A percentile compares a stretch with the other conserved stretches of the same genome.
Conservation (phyloP, 345 rosid genomes). For the Adansonia digitata region DNA sequence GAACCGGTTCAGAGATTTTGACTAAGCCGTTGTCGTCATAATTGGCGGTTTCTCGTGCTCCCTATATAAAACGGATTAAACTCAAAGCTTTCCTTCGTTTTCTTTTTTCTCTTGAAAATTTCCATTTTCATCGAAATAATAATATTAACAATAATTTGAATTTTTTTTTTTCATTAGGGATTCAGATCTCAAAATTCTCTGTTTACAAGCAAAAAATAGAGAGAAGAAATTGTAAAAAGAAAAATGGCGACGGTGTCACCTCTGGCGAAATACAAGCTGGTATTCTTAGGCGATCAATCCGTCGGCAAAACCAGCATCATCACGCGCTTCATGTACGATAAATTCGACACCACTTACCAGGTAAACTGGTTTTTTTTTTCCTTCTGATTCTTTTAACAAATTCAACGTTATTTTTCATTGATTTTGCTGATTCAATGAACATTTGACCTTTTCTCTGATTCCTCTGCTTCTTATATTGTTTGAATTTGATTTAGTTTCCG, state of each 20-base stretch:
- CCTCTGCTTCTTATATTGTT: not conserved
- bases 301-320: conserved; percentile 88
- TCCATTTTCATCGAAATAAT: not conserved
- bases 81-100: conserved; percentile 13
- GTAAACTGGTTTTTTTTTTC: conserved; percentile 28
- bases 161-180: conserved; percentile 1
- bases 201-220: not conserved
- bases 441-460: not conserved
- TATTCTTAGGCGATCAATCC: conserved; percentile 82
- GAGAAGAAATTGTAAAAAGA: not conserved
- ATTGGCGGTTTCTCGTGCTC: not conserved
- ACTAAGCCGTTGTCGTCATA: not conserved
- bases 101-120: not conserved
- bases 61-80: conserved; percentile 7
- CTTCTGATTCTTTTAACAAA: not conserved
- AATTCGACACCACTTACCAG: conserved; percentile 90
- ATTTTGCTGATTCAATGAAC: not conserved
- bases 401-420: not conserved
- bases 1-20: conserved; percentile 13
- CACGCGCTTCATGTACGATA: conserved; percentile 94
- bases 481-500: conserved; percentile 3
- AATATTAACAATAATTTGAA: not conserved
- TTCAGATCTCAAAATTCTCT: conserved; percentile 31
- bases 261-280: conserved; percentile 74
- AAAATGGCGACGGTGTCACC: conserved; percentile 76